phyloP scores from a whole-genome alignment of 805 yeast species.

The Debaryomyces tyrocola region DNA sequence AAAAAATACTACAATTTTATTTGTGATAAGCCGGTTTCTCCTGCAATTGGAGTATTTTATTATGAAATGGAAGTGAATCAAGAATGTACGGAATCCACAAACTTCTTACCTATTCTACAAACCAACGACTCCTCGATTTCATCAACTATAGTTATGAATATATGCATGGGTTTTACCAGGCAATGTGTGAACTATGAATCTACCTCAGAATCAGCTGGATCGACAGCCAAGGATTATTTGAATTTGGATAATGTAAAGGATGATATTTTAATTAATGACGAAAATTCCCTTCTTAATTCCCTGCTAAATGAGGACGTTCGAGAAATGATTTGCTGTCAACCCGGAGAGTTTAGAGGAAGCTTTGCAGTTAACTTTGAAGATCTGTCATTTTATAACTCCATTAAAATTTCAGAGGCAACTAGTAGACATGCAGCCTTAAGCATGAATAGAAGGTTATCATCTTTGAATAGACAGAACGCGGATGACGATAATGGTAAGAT shows the following conservation, averaged over 20 bases:
- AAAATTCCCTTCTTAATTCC: slow-evolving; percentile 9
- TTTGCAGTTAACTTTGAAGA: slow-evolving; percentile 42
- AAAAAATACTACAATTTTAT: slow-evolving; percentile 34
- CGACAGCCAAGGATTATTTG: slow-evolving; percentile 4
- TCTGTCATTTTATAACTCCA: slow-evolving; percentile 38
- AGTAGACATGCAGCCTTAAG: slow-evolving; percentile 33
- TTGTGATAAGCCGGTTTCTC: slow-evolving; percentile 31
- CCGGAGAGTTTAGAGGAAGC: slow-evolving; percentile 43
- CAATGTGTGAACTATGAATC: slow-evolving; percentile 23
- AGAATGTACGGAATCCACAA: slow-evolving; percentile 30
- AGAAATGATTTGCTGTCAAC: slow-evolving; percentile 29
- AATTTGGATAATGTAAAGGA: slow-evolving; percentile 26
- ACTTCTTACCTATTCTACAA: slow-evolving; percentile 30
- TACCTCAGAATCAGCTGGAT: slow-evolving; percentile 3
- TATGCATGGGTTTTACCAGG: slow-evolving; percentile 36
- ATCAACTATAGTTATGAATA: slow-evolving; percentile 28
- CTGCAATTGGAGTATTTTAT: slow-evolving; percentile 38
- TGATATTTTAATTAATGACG: slow-evolving; percentile 22
- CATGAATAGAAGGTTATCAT: slow-evolving; percentile 36
- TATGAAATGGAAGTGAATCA: slow-evolving; percentile 42
- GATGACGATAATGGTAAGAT: slow-evolving; percentile 35
- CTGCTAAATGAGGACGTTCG: slow-evolving; percentile 18
- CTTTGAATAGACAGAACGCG: slow-evolving; percentile 23
- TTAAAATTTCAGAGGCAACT: slow-evolving; percentile 27
- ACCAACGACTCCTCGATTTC: slow-evolving; percentile 35